Evolutionary conservation across 495 filamentous ascomycete species (phyloP).

Genomic region (Endocarpon pusillum): DNA sequence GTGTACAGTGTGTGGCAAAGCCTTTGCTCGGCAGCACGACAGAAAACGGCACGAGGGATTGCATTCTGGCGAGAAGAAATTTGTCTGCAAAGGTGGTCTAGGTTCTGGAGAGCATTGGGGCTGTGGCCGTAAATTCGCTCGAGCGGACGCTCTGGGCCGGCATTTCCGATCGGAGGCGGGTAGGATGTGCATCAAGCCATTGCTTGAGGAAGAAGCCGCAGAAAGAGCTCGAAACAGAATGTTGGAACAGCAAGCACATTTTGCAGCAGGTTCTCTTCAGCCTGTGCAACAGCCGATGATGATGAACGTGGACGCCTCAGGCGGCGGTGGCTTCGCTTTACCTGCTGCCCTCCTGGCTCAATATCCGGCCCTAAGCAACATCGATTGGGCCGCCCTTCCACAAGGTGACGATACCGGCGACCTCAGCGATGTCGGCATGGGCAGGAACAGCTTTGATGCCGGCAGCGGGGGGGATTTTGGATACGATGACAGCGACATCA

Average conservation of each 20-base stretch:
- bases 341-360: constrained; percentile 79
- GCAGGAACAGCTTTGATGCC: constrained; percentile 77
- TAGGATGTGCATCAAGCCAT: constrained; percentile 85
- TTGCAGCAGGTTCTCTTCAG: constrained; percentile 22
- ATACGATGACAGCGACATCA: constrained; percentile 36
- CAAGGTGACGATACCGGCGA: constrained; percentile 31
- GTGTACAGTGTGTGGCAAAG: constrained; percentile 92
- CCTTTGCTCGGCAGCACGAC: constrained; percentile 87
- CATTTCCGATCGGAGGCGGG: constrained; percentile 95
- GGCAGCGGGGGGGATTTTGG: constrained; percentile 47
- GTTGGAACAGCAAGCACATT: constrained; percentile 22
- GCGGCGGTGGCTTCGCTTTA: constrained; percentile 44
- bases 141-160: constrained; percentile 87
- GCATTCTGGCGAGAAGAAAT: constrained; percentile 90
- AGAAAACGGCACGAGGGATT: constrained; percentile 82
- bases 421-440: constrained; percentile 52
- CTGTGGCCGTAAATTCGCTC: constrained; percentile 82
- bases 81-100: constrained; percentile 83
- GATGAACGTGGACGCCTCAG: constrained; percentile 24
- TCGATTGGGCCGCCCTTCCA: constrained; percentile 56
- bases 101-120: constrained; percentile 76
- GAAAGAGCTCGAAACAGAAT: constrained; percentile 21
- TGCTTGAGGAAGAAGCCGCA: constrained; percentile 63
- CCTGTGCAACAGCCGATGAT: constrained; percentile 26
- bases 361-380: constrained; percentile 71